Evolutionary conservation across 2,329 filamentous ascomycete genomes (phyloP).

Genomic region (Trichoderma arundinaceum): DNA sequence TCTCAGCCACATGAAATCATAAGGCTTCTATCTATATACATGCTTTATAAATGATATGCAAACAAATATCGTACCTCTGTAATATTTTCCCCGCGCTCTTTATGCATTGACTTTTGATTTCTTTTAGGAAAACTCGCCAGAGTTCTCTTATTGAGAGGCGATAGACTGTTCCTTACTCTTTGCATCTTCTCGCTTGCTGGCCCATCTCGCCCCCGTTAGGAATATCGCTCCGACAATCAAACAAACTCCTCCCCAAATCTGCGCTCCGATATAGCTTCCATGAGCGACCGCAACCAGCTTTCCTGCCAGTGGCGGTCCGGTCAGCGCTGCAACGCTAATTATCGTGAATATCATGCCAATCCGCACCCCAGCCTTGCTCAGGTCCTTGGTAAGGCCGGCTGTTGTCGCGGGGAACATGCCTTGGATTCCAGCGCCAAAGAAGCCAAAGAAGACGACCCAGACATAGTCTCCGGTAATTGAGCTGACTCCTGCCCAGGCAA

Average conservation of each 20-base stretch:
- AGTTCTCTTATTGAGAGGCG: background rate
- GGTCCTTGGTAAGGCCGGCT: constrained; percentile 56
- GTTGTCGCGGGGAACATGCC: constrained; percentile 65
- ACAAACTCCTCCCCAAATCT: constrained; percentile 55
- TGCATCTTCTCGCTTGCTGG: constrained; percentile 38
- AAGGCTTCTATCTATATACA: background rate
- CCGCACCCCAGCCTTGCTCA: constrained; percentile 59
- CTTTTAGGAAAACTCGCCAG: background rate
- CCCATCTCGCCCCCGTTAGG: constrained; percentile 49
- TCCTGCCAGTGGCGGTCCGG: constrained; percentile 60
- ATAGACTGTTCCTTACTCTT: constrained; percentile 15
- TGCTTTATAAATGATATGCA: background rate
- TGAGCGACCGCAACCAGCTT: constrained; percentile 52
- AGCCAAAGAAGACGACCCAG: constrained; percentile 68
- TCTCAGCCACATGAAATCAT: background rate
- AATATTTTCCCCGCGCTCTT: background rate
- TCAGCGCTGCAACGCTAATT: constrained; percentile 59
- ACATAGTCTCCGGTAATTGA: constrained; percentile 51
- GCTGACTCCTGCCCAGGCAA: constrained; percentile 60
- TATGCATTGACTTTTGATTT: background rate
- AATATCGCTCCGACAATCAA: constrained; percentile 52
- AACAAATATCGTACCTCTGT: background rate
- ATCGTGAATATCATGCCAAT: constrained; percentile 67
- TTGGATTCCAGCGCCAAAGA: constrained; percentile 68
- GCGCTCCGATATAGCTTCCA: constrained; percentile 56